Evolutionary conservation across 495 filamentous ascomycete genomes (phyloP).

Genomic region (Podospora didyma): DNA sequence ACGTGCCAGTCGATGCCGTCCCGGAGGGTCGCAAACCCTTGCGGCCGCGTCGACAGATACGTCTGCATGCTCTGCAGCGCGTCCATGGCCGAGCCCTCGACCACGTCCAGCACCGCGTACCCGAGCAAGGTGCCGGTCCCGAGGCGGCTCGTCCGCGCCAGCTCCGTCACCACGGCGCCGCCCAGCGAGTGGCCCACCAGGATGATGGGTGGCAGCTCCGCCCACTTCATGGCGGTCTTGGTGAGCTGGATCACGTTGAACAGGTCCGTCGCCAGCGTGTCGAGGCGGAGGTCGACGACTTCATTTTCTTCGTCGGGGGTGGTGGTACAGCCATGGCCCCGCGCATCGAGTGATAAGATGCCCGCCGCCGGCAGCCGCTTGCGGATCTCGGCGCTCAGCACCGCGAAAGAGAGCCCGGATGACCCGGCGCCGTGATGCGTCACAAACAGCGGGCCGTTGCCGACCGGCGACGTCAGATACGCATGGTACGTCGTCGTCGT

Average conservation of each 20-base stretch:
- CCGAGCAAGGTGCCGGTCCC: conserved; percentile 70
- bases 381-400: conserved; percentile 71
- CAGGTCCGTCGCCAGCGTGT: conserved; percentile 70
- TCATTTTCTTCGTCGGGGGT: conserved; percentile 14
- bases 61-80: conserved; percentile 93
- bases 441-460: conserved; percentile 61
- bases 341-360: conserved; percentile 76
- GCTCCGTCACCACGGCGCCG: conserved; percentile 86
- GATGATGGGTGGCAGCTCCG: conserved; percentile 65
- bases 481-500: conserved; percentile 63
- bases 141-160: conserved; percentile 38
- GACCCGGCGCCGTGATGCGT: conserved; percentile 53
- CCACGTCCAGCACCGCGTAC: conserved; percentile 90
- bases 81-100: conserved; percentile 84
- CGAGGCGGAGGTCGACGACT: conserved; percentile 58
- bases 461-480: conserved; percentile 68
- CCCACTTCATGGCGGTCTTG: conserved; percentile 63
- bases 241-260: conserved; percentile 63
- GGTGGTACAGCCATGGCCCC: conserved; percentile 76
- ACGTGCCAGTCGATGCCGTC: conserved; percentile 94
- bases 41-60: conserved; percentile 81
- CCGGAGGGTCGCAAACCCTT: conserved; percentile 65
- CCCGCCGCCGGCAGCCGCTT: conserved; percentile 77
- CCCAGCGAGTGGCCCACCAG: conserved; percentile 94
- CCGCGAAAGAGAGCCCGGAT: conserved; percentile 47